Evolutionary conservation across 768 basidiomycete species (phyloP).

Genomic region (Mrakia blollopis): DNA sequence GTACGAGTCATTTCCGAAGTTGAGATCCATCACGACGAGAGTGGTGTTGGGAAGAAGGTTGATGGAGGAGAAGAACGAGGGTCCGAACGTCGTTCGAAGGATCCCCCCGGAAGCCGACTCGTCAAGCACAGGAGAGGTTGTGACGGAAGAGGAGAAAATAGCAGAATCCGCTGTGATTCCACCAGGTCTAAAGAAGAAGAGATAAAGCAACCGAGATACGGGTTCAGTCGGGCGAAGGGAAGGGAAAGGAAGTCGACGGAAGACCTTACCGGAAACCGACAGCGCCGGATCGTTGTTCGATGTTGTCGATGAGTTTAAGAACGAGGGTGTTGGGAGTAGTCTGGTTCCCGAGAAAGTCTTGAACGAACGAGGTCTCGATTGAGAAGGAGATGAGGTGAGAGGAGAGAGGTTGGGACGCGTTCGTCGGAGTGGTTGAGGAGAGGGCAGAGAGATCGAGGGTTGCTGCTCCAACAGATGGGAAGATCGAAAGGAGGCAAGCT

Average conservation of each 20-base stretch:
- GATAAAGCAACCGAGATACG: neutral
- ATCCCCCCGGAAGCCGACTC: slow-evolving; percentile 41
- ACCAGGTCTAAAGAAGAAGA: slow-evolving; percentile 37
- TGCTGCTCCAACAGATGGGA: neutral
- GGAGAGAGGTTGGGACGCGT: slow-evolving; percentile 38
- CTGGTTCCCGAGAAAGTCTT: slow-evolving; percentile 41
- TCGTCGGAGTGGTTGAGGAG: slow-evolving; percentile 19
- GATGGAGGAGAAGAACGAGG: slow-evolving; percentile 39
- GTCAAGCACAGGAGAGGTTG: slow-evolving; percentile 21
- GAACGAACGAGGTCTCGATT: slow-evolving; percentile 42
- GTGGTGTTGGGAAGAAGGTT: slow-evolving; percentile 39
- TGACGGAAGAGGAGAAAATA: slow-evolving; percentile 17
- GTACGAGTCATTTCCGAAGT: slow-evolving; percentile 43
- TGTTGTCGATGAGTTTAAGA: slow-evolving; percentile 36
- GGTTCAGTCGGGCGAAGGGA: neutral
- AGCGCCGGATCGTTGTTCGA: slow-evolving; percentile 40
- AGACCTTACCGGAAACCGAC: slow-evolving; percentile 3
- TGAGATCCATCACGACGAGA: slow-evolving; percentile 39
- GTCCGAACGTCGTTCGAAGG: slow-evolving; percentile 42
- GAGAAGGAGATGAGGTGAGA: slow-evolving; percentile 39
- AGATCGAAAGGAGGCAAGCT: neutral
- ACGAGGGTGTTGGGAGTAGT: slow-evolving; percentile 42
- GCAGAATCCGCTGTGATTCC: slow-evolving; percentile 40
- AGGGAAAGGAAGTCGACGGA: neutral
- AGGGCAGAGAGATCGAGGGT: neutral